phyloP scores from a whole-genome alignment of 257 asterid species.

The Cordia subcordata region DNA sequence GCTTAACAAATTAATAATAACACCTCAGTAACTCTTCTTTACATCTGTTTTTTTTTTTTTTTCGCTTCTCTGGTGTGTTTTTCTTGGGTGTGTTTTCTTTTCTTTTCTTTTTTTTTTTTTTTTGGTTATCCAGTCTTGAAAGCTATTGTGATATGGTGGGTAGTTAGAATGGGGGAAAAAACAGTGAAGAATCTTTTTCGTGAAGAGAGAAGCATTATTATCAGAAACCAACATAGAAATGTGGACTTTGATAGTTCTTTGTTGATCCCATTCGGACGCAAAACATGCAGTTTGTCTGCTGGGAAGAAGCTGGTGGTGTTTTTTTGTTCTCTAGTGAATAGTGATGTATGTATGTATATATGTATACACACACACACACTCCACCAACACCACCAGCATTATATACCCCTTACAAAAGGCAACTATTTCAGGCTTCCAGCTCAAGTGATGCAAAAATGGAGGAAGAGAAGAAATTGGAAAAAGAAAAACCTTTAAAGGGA shows the following conservation, averaged over 20 bases:
- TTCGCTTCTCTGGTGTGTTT: not conserved
- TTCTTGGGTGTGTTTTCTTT: slow-evolving; percentile 18
- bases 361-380: not conserved
- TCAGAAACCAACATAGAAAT: slow-evolving; percentile 20
- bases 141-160: not conserved
- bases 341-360: no score
- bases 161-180: slow-evolving; percentile 9
- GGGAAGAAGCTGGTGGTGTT: no score
- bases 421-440: slow-evolving; percentile 8
- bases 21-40: no score
- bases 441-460: slow-evolving; percentile 13
- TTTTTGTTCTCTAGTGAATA: slow-evolving; percentile 6
- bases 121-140: no score
- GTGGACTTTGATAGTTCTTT: not conserved
- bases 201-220: slow-evolving; percentile 32
- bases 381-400: not conserved
- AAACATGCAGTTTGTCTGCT: no score
- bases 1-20: slow-evolving; percentile 12
- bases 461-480: slow-evolving; percentile 7
- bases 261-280: no score
- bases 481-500: slow-evolving; percentile 4
- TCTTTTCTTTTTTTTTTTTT: no score
- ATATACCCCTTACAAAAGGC: not conserved
- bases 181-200: slow-evolving; percentile 47
- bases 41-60: not conserved